Base-by-base conservation (phyloP, 345 rosid species). In the Citrus hindsii region DNA sequence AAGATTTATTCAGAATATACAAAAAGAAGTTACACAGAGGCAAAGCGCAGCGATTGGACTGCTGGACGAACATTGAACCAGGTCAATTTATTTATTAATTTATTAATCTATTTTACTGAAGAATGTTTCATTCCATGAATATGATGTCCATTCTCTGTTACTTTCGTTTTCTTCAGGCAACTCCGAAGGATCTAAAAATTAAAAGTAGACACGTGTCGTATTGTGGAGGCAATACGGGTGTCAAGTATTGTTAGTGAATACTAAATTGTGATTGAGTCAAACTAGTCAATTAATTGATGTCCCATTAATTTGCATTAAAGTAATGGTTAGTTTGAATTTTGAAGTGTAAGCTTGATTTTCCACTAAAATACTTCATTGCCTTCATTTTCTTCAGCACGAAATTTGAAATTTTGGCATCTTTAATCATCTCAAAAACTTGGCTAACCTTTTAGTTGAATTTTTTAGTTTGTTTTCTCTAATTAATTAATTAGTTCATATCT, bases 281-380 rank as follows among this genome's bases (percentile, higher is more conserved):
- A 62, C 22, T 77, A 64, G 71, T 78, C 28, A 71, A 55, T 30
- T 64, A 16, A 53, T 18, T 13, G 51, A 13, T 46, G 51, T 46
- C 51, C 51, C 16, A 46, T 46, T 12, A 46, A 13, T 46, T 21
- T 48, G 8, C 10, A 27, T 30, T 42, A 46, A 75, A 64, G 19
- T 64, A 51, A 48, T 27, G 28, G 27, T 64, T 32, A 53, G 71
- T 64, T 75, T 48, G 62, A 75, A 65, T 6, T 66, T 76, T 81
- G 74, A 72, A 79, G 86, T 76, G 72, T 25, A 68, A 71, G 68
- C 78, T 53, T 76, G 76, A 46, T 84, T 68, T 37, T 72, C 82
- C 84, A 76, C 80, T 42, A 1, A 8, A 16, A 61, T 28, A 78
- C 84, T 81, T 81, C 73, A 70, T 60, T 59, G 16, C n/a, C 32